Evolutionary conservation across 2,329 filamentous ascomycete genomes (phyloP), one percentile per base, ranked within the genome.

Genomic region (Talaromyces sp.): DNA sequence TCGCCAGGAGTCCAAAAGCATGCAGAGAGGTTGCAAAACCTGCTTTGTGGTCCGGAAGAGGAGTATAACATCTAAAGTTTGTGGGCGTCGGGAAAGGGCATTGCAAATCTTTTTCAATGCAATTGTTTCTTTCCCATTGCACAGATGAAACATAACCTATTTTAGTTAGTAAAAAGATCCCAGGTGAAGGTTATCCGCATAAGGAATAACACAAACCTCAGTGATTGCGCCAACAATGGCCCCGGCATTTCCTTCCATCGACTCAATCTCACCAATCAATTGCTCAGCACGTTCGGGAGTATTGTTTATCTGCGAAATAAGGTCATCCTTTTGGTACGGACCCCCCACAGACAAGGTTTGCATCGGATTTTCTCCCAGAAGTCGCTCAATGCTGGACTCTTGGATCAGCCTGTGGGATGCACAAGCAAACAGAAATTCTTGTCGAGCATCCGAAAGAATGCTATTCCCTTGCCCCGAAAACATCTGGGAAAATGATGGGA

Each of bases 201-300:
- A 4, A 3, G 16, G 13, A n/a, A n/a, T n/a, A n/a, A 13, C 22
- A 67, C 78, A 62, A 69, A 87, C 86, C 76, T 90, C 88, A 35
- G 86, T 83, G 40, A 92, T 78, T 2, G 91, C 92, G 55, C 87
- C 86, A 46, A 88, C 89, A 16, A 95, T 90, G 2, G 91, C 90
- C 2, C 90, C 91, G 2, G 90, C 90, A 70, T 97, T 97, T 1
- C 93, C 93, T 65, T 96, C 90, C 82, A 94, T 91, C 46, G 87
- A 88, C 51, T 96, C 91, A 20, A 99, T 79, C 64, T 96, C 91
- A 35, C 86, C 83, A 36, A 97, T 84, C 29, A 96, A 79, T 39
- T 86, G 83, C 60, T 91, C 88, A 1, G 89, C 85, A 57, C 86
- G 85, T 56, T 91, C 88, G 0, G 86, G 84, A 60, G 95, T 90